Percentiles rank a stretch among this genome's conserved stretches.
Conservation (phyloP, 805 yeast genomes). For the Pichia manshurica region DNA sequence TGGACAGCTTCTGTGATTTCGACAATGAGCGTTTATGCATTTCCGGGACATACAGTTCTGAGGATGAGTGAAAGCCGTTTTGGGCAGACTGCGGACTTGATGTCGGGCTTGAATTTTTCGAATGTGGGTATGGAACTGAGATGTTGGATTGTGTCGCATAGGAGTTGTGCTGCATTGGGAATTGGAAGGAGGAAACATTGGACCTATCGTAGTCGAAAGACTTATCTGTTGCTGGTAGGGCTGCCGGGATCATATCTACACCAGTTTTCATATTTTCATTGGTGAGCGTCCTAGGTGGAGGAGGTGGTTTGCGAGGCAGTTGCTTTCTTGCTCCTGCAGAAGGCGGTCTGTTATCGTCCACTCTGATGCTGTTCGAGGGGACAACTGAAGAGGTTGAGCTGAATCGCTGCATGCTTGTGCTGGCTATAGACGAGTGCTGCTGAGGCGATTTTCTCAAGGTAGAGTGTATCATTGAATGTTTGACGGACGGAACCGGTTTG, state of each 20-base stretch:
- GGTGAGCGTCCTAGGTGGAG: background rate
- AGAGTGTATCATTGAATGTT: background rate
- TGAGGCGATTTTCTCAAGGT: background rate
- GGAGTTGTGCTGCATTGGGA: background rate
- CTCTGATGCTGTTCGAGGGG: background rate
- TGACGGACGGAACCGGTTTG: background rate
- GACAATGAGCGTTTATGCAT: background rate
- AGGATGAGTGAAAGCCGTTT: background rate
- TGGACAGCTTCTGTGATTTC: conserved; percentile 6
- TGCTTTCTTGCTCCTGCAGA: background rate
- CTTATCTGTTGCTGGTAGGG: background rate
- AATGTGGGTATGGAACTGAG: background rate
- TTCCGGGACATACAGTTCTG: background rate
- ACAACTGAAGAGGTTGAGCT: background rate
- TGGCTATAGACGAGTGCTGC: background rate
- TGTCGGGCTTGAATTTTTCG: background rate
- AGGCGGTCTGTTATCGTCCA: no score
- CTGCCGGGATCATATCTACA: background rate
- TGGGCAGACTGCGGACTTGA: background rate
- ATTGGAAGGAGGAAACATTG: background rate
- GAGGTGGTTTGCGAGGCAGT: conserved; percentile 18
- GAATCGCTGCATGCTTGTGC: background rate
- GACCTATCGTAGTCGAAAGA: background rate
- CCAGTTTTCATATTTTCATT: background rate
- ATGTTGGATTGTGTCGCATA: background rate